Conservation (phyloP, 1,284 basidiomycete genomes). For the Chalciporus piperatoides region DNA sequence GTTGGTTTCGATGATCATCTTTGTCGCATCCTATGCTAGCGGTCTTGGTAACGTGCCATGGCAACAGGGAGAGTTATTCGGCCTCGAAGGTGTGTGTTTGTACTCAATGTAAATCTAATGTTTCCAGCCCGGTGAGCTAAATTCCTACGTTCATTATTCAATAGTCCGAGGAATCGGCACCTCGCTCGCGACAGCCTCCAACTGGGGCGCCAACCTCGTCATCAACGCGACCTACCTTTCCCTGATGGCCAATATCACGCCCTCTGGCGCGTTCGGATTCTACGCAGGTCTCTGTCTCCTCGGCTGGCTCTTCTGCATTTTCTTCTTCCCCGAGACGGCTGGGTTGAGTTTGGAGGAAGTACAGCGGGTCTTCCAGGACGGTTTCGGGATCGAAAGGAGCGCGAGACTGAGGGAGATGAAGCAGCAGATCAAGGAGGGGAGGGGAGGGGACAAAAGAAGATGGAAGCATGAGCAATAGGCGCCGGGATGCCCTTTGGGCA, state of each 20-base stretch:
- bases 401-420: slow-evolving; percentile 44
- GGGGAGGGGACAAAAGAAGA: slow-evolving; percentile 17
- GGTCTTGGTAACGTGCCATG: slow-evolving; percentile 79
- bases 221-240: slow-evolving; percentile 79
- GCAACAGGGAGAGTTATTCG: slow-evolving; percentile 85
- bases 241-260: slow-evolving; percentile 72
- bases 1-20: slow-evolving; percentile 77
- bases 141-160: background rate
- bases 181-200: slow-evolving; percentile 74
- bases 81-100: slow-evolving; percentile 52
- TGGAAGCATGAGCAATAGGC: background rate
- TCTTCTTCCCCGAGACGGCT: slow-evolving; percentile 75
- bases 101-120: too few relatives aligned
- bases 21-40: slow-evolving; percentile 79
- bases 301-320: slow-evolving; percentile 66
- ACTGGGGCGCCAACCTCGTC: slow-evolving; percentile 79
- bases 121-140: background rate
- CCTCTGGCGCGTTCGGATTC: slow-evolving; percentile 76
- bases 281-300: slow-evolving; percentile 73
- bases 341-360: slow-evolving; percentile 79
- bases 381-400: slow-evolving; percentile 59
- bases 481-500: background rate
- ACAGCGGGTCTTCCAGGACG: slow-evolving; percentile 51
- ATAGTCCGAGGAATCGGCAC: slow-evolving; percentile 78
- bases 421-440: slow-evolving; percentile 30